phyloP scores from a whole-genome alignment of 1,284 basidiomycete species.

The Ceratobasidium sp. region DNA sequence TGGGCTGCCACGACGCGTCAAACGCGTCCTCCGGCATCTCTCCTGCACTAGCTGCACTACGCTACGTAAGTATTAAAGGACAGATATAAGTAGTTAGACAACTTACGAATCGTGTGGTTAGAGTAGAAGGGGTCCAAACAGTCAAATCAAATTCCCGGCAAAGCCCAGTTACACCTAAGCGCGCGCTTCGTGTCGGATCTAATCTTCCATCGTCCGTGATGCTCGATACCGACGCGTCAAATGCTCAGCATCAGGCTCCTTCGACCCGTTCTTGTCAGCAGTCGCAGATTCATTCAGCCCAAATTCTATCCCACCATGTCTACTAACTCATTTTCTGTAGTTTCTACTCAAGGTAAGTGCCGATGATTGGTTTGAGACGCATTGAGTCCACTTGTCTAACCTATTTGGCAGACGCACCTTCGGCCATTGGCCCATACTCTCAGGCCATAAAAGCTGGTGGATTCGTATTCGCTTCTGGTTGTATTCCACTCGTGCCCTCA shows the following conservation, averaged over 20 bases:
- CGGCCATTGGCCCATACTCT: slow-evolving; percentile 90
- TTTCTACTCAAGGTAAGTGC: slow-evolving; percentile 17
- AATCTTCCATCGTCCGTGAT: slow-evolving; percentile 9
- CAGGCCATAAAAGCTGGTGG: slow-evolving; percentile 89
- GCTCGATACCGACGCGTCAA: slow-evolving; percentile 17
- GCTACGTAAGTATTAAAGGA: not conserved
- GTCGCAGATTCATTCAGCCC: not conserved
- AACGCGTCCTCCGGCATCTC: slow-evolving; percentile 35
- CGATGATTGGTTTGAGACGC: not conserved
- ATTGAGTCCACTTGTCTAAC: not conserved
- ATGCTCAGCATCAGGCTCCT: slow-evolving; percentile 16
- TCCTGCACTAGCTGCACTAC: not conserved
- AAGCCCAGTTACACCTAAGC: slow-evolving; percentile 9
- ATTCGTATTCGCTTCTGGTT: slow-evolving; percentile 90
- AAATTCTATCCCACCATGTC: slow-evolving; percentile 8
- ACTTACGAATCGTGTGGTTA: slow-evolving; percentile 20
- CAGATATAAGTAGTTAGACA: not conserved
- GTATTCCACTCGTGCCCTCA: slow-evolving; percentile 84
- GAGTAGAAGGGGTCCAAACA: slow-evolving; percentile 6
- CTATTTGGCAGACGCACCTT: slow-evolving; percentile 71
- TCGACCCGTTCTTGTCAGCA: not conserved
- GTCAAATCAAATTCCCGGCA: slow-evolving; percentile 10
- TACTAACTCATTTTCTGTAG: slow-evolving; percentile 11
- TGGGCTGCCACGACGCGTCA: slow-evolving; percentile 64
- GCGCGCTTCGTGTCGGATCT: slow-evolving; percentile 38